phyloP scores from a whole-genome alignment of 2,329 filamentous ascomycete species.

The Cryphonectria radicalis region DNA sequence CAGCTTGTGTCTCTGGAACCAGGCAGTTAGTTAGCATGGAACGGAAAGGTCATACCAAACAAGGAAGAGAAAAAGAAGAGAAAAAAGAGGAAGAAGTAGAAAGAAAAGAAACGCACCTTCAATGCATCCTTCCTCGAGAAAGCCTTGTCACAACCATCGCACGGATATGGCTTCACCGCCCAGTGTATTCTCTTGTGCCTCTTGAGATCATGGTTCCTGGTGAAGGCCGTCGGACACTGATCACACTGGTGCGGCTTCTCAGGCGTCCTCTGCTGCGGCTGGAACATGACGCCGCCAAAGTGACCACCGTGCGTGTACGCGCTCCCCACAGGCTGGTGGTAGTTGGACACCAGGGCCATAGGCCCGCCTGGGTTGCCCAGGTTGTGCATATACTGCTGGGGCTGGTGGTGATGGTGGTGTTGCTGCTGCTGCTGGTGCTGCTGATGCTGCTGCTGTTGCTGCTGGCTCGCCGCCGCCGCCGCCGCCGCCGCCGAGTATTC shows the following conservation, averaged over 20 bases:
- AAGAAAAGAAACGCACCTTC: conserved; percentile 69
- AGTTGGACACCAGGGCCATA: conserved; percentile 64
- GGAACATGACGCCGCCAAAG: conserved; percentile 49
- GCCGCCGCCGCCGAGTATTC: conserved; percentile 47
- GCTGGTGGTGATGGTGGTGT: conserved; percentile 37
- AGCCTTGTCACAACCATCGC: conserved; percentile 89
- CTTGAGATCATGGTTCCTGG: conserved; percentile 94
- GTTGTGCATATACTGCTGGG: conserved; percentile 63
- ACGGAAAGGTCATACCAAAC: neutral
- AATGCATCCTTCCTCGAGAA: conserved; percentile 96
- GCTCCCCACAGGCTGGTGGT: conserved; percentile 40
- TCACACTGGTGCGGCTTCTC: conserved; percentile 96
- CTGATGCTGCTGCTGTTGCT: conserved; percentile 35
- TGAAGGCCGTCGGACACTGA: conserved; percentile 90
- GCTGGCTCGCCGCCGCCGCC: conserved; percentile 44
- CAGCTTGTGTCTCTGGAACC: conserved; percentile 61
- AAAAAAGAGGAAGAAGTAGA: neutral
- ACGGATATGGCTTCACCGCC: conserved; percentile 94
- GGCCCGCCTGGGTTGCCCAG: conserved; percentile 73
- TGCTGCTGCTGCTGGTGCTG: conserved; percentile 44
- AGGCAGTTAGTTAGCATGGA: conserved; percentile 29
- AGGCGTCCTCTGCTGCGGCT: conserved; percentile 48
- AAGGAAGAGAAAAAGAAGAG: neutral
- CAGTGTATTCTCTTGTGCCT: conserved; percentile 94
- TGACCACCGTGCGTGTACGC: conserved; percentile 27